Base-by-base conservation (phyloP, 2,329 filamentous ascomycete species). In the Colletotrichum sp. region DNA sequence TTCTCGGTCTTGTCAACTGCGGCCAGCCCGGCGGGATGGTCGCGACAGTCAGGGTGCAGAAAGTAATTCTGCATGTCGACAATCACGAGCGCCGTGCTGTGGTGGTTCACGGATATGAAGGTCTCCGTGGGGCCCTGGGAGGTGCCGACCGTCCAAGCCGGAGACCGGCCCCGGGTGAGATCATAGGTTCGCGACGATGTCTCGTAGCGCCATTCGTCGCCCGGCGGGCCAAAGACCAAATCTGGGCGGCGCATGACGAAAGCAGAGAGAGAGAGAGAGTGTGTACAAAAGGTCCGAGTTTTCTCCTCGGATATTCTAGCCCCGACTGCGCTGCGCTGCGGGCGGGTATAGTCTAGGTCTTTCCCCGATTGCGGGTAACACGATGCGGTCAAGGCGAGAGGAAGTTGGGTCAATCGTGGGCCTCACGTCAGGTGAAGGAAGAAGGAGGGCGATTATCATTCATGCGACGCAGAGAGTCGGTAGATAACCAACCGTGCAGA, bases 41-140 rank as follows among this genome's bases (percentile, higher is more conserved):
- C 80, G 76, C 80, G 85, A 71, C 68, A 74, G 27, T 36, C 71
- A 18, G 72, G 80, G 61, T 77, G 82, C 80, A 90, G 81, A 78
- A 89, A 88, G 83, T 84, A 87, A 77, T 89, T 89, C 81, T 89
- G 86, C 84, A 88, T 86, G 80, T 89, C 87, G 61, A 90, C 83
- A 47, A 90, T 83, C 15, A 90, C 83, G 2, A 90, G 80, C 5
- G 86, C 87, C n/a, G 84, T 83, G 24, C 82, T 81, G 13, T 77
- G 73, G 8, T 87, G 84, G 21, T 82, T 81, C 51, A 89, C 80
- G 12, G 80, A 81, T 63, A 88, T 77, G 13, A 78, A 72, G 24
- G 72, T 67, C 68, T 63, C 62, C 55, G 34, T 58, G 55, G 69
- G 72, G 24, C 72, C 72, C 57, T 74, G 62, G 62, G 61, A 66